These are phyloP conservation scores for Isatis lusitanica DNA, from an alignment of 441 rosid species.

Conservation along the genomic window DNA sequence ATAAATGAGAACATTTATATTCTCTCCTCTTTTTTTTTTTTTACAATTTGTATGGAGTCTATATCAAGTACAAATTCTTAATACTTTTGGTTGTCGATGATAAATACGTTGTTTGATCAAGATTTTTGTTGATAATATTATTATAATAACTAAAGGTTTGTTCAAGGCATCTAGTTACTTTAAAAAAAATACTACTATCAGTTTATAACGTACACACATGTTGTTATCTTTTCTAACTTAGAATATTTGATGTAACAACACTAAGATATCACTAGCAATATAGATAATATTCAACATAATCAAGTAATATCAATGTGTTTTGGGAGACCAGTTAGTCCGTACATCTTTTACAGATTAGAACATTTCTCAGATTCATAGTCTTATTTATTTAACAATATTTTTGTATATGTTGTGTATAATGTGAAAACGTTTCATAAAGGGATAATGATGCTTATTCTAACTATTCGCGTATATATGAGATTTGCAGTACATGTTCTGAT, in stretches of 20 bases:
- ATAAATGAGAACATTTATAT: constrained; percentile 39
- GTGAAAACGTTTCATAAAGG: constrained; percentile 10
- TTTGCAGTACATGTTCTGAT: constrained; percentile 25
- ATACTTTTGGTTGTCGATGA: constrained; percentile 18
- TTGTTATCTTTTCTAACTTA: constrained; percentile 25
- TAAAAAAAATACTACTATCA: neutral
- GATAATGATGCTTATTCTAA: constrained; percentile 22
- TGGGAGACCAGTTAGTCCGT: neutral
- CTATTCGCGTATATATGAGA: constrained; percentile 7
- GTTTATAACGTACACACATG: constrained; percentile 29
- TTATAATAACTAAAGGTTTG: neutral
- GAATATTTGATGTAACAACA: constrained; percentile 38
- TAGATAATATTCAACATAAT: constrained; percentile 30
- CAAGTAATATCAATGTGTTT: neutral
- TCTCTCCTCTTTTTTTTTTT: constrained; percentile 20
- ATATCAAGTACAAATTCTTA: constrained; percentile 37
- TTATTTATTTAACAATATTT: neutral
- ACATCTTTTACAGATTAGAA: neutral
- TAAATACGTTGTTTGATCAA: constrained; percentile 22
- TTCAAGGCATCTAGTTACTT: constrained; percentile 23
- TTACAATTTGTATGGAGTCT: constrained; percentile 25
- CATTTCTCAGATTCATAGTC: neutral
- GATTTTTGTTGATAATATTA: constrained; percentile 12
- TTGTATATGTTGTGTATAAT: neutral
- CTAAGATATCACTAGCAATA: constrained; percentile 10